These are phyloP conservation scores for Lignosus rhinocerotis DNA, from an alignment of 1,284 basidiomycete genomes.

Conservation along the genomic window DNA sequence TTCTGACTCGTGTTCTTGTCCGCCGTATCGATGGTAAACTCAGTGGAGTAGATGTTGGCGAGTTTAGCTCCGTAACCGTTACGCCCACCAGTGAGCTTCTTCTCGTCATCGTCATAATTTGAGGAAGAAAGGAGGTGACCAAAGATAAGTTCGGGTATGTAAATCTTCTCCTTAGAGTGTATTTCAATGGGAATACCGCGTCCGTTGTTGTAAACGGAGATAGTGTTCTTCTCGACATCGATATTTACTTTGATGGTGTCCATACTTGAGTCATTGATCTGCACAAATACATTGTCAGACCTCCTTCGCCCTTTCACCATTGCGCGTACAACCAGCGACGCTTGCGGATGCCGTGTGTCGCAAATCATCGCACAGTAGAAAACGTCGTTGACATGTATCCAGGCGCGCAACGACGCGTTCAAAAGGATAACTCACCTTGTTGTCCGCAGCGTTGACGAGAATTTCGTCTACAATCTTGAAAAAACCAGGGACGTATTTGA, in stretches of 20 bases:
- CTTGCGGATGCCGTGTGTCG: no score
- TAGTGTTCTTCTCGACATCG: conserved; percentile 81
- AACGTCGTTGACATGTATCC: background rate
- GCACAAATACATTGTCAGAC: background rate
- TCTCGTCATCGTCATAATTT: conserved; percentile 99
- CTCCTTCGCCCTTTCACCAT: no score
- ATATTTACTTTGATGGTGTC: conserved; percentile 88
- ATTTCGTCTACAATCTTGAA: conserved; percentile 99
- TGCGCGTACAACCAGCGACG: no score
- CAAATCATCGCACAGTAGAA: no score
- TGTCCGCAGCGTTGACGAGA: conserved; percentile 98
- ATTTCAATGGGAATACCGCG: conserved; percentile 97
- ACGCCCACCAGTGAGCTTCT: conserved; percentile 97
- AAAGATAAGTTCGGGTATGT: conserved; percentile 98
- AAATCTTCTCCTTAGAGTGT: conserved; percentile 91
- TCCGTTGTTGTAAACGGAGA: conserved; percentile 96
- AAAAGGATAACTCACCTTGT: conserved; percentile 69
- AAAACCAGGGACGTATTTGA: conserved; percentile 95
- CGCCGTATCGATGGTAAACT: conserved; percentile 97
- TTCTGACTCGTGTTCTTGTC: conserved; percentile 87
- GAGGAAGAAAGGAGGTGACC: conserved; percentile 95
- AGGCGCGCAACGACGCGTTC: background rate
- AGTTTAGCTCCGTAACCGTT: conserved; percentile 99
- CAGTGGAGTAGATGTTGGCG: conserved; percentile 97
- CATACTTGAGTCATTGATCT: conserved; percentile 92